phyloP scores from a whole-genome alignment of 192 early-diverging fungal species.

The Diversispora eburnea region DNA sequence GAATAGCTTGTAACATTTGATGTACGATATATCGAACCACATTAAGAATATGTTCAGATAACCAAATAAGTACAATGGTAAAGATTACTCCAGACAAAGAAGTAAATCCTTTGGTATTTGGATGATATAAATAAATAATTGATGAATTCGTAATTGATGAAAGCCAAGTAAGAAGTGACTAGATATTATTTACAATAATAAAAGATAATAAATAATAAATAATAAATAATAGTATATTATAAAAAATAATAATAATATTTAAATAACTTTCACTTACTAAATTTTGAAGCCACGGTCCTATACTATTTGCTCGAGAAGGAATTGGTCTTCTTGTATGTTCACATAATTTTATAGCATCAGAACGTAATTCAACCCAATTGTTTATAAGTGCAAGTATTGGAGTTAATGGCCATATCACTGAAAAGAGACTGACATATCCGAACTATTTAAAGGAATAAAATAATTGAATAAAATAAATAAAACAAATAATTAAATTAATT shows the following conservation, averaged over 20 bases:
- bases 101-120: slow-evolving; percentile 36
- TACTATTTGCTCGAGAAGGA: slow-evolving; percentile 67
- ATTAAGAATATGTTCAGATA: slow-evolving; percentile 40
- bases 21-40: slow-evolving; percentile 24
- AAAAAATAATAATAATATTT: background rate
- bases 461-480: background rate
- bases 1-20: slow-evolving; percentile 26
- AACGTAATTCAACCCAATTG: slow-evolving; percentile 88
- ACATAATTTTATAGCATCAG: slow-evolving; percentile 89
- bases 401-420: slow-evolving; percentile 79
- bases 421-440: slow-evolving; percentile 84
- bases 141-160: slow-evolving; percentile 60
- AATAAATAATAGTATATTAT: background rate
- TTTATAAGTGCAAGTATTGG: slow-evolving; percentile 79
- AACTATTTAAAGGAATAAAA: slow-evolving; percentile 47
- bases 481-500: background rate
- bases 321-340: slow-evolving; percentile 68
- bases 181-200: background rate
- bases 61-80: slow-evolving; percentile 28
- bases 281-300: slow-evolving; percentile 74
- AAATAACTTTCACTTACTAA: slow-evolving; percentile 30
- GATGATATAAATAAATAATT: slow-evolving; percentile 51
- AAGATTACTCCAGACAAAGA: slow-evolving; percentile 31
- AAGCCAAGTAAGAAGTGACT: slow-evolving; percentile 48
- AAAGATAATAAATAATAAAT: background rate